Evolutionary conservation across 2,329 filamentous ascomycete species (phyloP).

Genomic region (Chalara sp.): DNA sequence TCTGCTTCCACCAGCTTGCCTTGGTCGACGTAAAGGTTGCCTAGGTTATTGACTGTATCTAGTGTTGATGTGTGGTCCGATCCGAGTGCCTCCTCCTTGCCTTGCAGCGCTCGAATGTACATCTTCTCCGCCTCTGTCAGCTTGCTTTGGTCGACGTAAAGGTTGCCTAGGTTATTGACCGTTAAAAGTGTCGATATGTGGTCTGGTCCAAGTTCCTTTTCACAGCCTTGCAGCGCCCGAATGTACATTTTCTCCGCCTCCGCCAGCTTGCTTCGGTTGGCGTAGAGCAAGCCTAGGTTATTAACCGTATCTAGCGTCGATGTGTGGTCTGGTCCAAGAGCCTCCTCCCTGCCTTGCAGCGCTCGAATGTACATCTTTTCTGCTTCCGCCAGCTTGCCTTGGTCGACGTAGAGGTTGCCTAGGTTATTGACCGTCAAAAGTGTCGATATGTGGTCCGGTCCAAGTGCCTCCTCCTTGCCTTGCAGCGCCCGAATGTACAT

Average conservation of each 20-base stretch:
- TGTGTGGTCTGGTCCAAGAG: too few relatives aligned
- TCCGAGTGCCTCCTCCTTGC: constrained; percentile 2
- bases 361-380: too few relatives aligned
- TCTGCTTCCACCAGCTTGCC: constrained; percentile 12
- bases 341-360: constrained; percentile 3
- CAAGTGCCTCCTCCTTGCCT: constrained; percentile 4
- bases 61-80: constrained; percentile 10
- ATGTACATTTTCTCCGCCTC: too few relatives aligned
- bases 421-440: constrained; percentile 2
- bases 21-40: constrained; percentile 11
- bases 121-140: constrained; percentile 8
- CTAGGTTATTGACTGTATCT: constrained; percentile 5
- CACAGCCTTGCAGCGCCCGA: too few relatives aligned
- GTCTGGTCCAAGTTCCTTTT: too few relatives aligned
- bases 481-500: constrained; percentile 6
- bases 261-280: too few relatives aligned
- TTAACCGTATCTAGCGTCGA: too few relatives aligned
- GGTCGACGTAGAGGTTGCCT: constrained; percentile 10
- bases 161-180: not conserved
- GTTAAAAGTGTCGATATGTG: too few relatives aligned
- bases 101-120: constrained; percentile 6
- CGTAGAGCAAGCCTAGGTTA: too few relatives aligned
- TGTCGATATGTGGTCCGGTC: constrained; percentile 9
- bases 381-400: constrained; percentile 14
- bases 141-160: constrained; percentile 15